These are phyloP conservation scores for Diaporthe aspalathi DNA, from an alignment of 2,329 filamentous ascomycete species.

Conservation along the genomic window DNA sequence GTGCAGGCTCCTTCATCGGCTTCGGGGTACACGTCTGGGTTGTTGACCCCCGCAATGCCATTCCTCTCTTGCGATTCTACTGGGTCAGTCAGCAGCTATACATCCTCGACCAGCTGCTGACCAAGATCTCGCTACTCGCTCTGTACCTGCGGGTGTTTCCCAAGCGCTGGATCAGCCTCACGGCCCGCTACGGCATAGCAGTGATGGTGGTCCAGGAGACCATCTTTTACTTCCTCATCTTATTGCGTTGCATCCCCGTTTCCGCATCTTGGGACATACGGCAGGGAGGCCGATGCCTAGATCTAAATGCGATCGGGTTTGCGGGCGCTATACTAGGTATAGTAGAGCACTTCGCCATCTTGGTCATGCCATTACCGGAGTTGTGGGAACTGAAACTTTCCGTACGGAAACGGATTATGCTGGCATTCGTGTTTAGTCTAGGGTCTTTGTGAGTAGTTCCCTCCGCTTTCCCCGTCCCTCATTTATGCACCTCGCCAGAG, in stretches of 20 bases:
- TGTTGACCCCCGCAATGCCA: conserved; percentile 28
- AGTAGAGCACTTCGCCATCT: conserved; percentile 22
- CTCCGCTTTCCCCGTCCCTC: not conserved
- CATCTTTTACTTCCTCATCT: conserved; percentile 23
- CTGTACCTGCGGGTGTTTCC: conserved; percentile 32
- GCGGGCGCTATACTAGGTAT: conserved; percentile 24
- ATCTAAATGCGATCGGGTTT: conserved; percentile 31
- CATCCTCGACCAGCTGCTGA: conserved; percentile 23
- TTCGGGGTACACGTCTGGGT: conserved; percentile 33
- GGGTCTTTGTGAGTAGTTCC: conserved; percentile 28
- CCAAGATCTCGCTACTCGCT: conserved; percentile 23
- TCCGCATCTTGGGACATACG: conserved; percentile 31
- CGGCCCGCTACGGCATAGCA: conserved; percentile 15
- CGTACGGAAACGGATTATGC: conserved; percentile 21
- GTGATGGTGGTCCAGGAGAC: conserved; percentile 24
- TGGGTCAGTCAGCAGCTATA: conserved; percentile 33
- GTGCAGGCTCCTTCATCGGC: conserved; percentile 13
- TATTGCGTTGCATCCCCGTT: conserved; percentile 20
- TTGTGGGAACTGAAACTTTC: conserved; percentile 32
- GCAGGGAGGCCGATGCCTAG: conserved; percentile 13
- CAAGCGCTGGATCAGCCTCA: conserved; percentile 26
- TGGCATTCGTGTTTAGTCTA: conserved; percentile 27
- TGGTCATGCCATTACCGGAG: conserved; percentile 28
- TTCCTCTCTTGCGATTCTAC: conserved; percentile 25
- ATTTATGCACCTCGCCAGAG: not conserved